A percentile compares a stretch with the other conserved stretches of the same genome.
These are phyloP conservation scores for Hapsidospora chrysogenum DNA, from an alignment of 495 filamentous ascomycete genomes.

Conservation along the genomic window DNA sequence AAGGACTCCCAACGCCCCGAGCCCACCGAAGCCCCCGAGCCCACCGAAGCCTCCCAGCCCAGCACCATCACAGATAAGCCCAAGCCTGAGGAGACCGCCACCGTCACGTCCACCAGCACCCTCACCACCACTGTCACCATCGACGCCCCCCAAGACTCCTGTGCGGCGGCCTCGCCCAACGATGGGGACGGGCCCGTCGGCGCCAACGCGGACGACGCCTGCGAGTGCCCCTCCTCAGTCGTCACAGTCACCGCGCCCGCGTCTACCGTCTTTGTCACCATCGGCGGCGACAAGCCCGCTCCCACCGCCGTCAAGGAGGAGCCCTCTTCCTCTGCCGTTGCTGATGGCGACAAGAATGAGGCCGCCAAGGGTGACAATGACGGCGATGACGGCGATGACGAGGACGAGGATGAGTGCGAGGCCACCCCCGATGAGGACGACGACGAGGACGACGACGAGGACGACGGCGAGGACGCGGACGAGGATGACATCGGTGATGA, in stretches of 20 bases:
- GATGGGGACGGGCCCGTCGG: background rate
- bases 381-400: background rate
- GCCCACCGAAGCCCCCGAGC: background rate
- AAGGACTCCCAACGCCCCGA: background rate
- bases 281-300: conserved; percentile 18
- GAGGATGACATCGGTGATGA: background rate
- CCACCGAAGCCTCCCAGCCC: background rate
- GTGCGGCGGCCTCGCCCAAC: background rate
- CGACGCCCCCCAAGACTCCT: background rate
- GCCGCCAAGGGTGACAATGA: background rate
- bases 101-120: background rate
- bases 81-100: background rate
- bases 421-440: background rate
- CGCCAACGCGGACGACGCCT: background rate
- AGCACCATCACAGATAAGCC: conserved; percentile 1
- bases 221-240: background rate
- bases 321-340: background rate
- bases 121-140: background rate
- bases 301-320: background rate
- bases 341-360: background rate
- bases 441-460: background rate
- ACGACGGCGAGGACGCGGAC: background rate
- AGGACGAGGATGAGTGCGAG: background rate
- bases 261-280: conserved; percentile 4
- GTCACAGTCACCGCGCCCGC: conserved; percentile 3